Evolutionary conservation across 345 rosid genomes (phyloP), one percentile per base, ranked within the genome.

Genomic region (Carallia brachiata): DNA sequence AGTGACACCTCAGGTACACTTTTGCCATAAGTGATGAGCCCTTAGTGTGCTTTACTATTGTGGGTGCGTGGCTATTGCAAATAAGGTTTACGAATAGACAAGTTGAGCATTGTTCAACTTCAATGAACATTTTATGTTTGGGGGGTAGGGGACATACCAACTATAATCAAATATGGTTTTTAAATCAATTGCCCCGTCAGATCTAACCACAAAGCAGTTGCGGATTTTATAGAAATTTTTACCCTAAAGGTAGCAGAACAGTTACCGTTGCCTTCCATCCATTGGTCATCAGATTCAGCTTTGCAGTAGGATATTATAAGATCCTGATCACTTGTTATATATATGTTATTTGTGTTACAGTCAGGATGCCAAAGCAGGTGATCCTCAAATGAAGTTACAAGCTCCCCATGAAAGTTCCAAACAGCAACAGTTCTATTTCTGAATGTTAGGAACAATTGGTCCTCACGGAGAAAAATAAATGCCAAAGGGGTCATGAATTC

Each of bases 361-460:
- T 87, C 92, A 44, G 92, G 89, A 77, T 89, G 89, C 92, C 92
- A 87, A 66, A 84, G 74, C 44, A 84, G 85, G 73, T 86, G 96
- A 77, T 85, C 89, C 76, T 85, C 89, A 63, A 85, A 85, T 1
- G 84, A 83, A 17, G 89, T 85, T 47, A 85, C 89, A 66, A 83
- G 87, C 81, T 85, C 87, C 69, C 87, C 87, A 9, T 84, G 85
- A 68, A 87, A 89, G 63, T 89, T 87, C 96, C 96, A 89, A 40
- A 87, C 96, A 62, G 92, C 89, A 69, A 87, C 91, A 55, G 84
- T 85, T 65, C 85, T 83, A 70, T 77, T 81, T 70, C 85, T 77
- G 68, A 85, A 85, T 32, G 89, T 85, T 62, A 83, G 78, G 75
- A 85, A 85, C 56, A 85, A 67, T 78, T 85, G 89, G 75, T 85